Base-by-base conservation (phyloP, 495 filamentous ascomycete genomes). In the Xylaria nigripes region DNA sequence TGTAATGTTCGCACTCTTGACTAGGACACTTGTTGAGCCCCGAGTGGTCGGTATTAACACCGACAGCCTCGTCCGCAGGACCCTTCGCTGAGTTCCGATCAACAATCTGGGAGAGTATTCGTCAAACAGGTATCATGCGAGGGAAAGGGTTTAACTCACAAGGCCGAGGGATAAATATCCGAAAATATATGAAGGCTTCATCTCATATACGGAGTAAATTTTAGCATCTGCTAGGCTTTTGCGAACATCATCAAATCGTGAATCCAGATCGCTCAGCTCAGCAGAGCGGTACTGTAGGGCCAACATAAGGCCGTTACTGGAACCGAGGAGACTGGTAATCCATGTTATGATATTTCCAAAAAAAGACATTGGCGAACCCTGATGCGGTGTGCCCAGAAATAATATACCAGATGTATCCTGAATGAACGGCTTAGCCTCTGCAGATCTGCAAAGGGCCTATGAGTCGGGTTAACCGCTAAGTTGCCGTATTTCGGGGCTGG, bases 371-470 rank as follows among this genome's bases (percentile, higher is more conserved):
- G 44, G 44, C 25, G 44, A 48, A 18, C 52, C 52, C 29, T 38
- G 36, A 41, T 55, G 52, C 25, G 52, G 52, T 6, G 45, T 55
- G n/a, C 52, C 52, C 21, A 55, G 36, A 21, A 55, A 55, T 30
- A 48, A 38, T 3, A 55, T 43, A 10, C 52, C 52, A 38, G 34
- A 32, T 13, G 44, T 55, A 38, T 55, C 52, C 1, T 48, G 30
- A 24, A 45, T 18, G 5, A 55, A 48, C 5, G 12, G 30, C 4
- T 30, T 6, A 24, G 27, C 24, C 10, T 48, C 38, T 16, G 46
- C 16, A 4, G 27, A 46, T 15, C 45, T 45, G 45, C 52, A 48
- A 7, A 55, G 38, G 13, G 42, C 42, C 41, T 55, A n/a, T 21
- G 36, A 42, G 21, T 4, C 6, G n/a, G 3, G 18, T 19, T 18